Base-by-base conservation (phyloP, 192 early-diverging fungal species). In the Coemansia sp. region DNA sequence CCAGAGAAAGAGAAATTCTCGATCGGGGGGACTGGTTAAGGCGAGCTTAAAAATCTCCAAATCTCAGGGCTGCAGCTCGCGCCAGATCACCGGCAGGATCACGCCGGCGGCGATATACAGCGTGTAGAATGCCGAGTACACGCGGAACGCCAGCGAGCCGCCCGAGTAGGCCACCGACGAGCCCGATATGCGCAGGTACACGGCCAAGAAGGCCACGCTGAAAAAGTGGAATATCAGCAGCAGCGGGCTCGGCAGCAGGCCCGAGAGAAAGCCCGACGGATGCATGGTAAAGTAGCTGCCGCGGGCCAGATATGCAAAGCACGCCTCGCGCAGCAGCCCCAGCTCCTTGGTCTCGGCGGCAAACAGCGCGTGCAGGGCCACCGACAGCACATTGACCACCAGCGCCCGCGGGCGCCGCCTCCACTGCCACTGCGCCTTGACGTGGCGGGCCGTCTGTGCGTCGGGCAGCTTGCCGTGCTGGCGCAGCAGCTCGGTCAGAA, bases 191-290 rank as follows among this genome's bases (percentile, higher is more conserved):
- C 72, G 65, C 43, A 70, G 36, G 28, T 53, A 29, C 1, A 77
- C 60, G 1, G 74, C 74, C 8, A 77, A 3, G 5, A 89, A 50
- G 0, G 94, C 96, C 19, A 97, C 94, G 14, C 85, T 81, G 76
- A 96, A 97, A 63, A 98, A 98, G 72, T 97, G 94, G 57, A 82
- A 83, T 0, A 95, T 50, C 5, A 97, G 81, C 8, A 93, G 76
- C 36, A 81, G 31, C 7, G 94, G 93, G 32, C 79, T 81, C 20
- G 85, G 84, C 9, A 84, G 65, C 22, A 96, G 70, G 6, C 91
- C 91, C n/a, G 89, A 91, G 11, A 95, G 68, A 15, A 98, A 74
- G 11, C 90, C 88, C 22, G 90, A 85, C 3, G 96, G 96, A 0
- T 85, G 88, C 50, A 82, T 75, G 11, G 89, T 78, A 59, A 86